These are phyloP conservation scores for Mycena filopes DNA, from an alignment of 768 basidiomycete species.

Conservation along the genomic window DNA sequence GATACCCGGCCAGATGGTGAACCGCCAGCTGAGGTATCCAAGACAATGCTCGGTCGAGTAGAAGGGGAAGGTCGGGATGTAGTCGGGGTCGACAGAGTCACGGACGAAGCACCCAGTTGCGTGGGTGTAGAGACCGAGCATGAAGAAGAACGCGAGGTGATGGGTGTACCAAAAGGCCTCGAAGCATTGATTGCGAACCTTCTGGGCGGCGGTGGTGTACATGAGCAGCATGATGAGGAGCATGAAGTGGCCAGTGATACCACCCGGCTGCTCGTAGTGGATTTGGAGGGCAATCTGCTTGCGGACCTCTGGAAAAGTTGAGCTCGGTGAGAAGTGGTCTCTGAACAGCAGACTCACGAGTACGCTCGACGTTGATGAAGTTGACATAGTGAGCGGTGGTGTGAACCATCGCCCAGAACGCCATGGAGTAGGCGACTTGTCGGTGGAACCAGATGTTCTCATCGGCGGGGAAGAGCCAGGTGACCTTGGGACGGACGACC, in stretches of 20 bases:
- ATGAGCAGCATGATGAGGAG: conserved; percentile 92
- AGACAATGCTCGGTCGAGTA: conserved; percentile 89
- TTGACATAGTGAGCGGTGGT: conserved; percentile 95
- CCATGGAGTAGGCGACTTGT: conserved; percentile 94
- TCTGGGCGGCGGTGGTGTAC: conserved; percentile 91
- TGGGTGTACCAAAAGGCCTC: conserved; percentile 99
- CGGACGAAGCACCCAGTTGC: conserved; percentile 97
- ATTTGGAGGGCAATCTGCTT: conserved; percentile 81
- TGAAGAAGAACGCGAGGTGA: conserved; percentile 94
- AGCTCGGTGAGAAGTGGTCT: not conserved
- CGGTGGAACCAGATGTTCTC: conserved; percentile 97
- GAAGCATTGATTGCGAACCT: conserved; percentile 89
- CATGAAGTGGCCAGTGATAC: conserved; percentile 97
- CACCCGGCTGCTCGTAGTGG: conserved; percentile 89
- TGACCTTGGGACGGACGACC: conserved; percentile 79
- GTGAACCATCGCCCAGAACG: conserved; percentile 93
- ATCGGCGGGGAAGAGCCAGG: conserved; percentile 91
- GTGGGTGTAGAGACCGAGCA: conserved; percentile 89
- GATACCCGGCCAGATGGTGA: conserved; percentile 92
- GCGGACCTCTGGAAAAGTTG: conserved; percentile 72
- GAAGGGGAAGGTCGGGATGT: conserved; percentile 81
- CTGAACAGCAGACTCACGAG: conserved; percentile 58
- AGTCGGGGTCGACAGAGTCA: conserved; percentile 80
- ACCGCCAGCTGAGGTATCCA: conserved; percentile 92
- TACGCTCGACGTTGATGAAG: conserved; percentile 90